These are phyloP conservation scores for Suillus fuscotomentosus DNA, from an alignment of 768 basidiomycete genomes.

Conservation along the genomic window DNA sequence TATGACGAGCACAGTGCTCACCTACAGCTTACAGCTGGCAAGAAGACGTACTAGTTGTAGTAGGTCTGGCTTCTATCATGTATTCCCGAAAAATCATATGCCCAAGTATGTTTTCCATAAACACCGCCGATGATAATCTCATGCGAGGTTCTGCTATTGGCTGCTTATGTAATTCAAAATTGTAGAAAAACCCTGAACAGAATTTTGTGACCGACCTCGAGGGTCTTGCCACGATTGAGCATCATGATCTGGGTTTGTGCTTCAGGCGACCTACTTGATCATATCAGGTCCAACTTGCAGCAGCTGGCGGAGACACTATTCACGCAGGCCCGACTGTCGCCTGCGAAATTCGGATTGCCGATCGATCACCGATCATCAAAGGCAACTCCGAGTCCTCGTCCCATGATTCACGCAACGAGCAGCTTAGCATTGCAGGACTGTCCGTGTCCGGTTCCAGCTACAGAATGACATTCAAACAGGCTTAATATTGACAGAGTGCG, in stretches of 20 bases:
- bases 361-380: neutral
- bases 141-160: no score
- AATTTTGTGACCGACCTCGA: no score
- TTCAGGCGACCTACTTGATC: no score
- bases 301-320: no score
- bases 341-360: neutral
- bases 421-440: neutral
- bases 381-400: neutral
- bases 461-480: neutral
- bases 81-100: slow-evolving; percentile 9
- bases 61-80: slow-evolving; percentile 9
- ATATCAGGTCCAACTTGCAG: no score
- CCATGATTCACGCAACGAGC: neutral
- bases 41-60: slow-evolving; percentile 59
- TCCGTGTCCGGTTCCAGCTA: neutral
- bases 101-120: neutral
- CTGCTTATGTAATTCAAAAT: no score
- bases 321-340: no score
- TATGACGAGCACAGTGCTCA: slow-evolving; percentile 96
- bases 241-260: no score
- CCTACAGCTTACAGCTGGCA: slow-evolving; percentile 78
- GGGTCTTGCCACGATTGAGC: no score
- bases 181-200: no score
- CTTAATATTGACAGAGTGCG: neutral
- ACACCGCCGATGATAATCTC: neutral